Evolutionary conservation across 768 basidiomycete genomes (phyloP), one percentile per base, ranked within the genome.

Genomic region (Kwoniella dendrophila): DNA sequence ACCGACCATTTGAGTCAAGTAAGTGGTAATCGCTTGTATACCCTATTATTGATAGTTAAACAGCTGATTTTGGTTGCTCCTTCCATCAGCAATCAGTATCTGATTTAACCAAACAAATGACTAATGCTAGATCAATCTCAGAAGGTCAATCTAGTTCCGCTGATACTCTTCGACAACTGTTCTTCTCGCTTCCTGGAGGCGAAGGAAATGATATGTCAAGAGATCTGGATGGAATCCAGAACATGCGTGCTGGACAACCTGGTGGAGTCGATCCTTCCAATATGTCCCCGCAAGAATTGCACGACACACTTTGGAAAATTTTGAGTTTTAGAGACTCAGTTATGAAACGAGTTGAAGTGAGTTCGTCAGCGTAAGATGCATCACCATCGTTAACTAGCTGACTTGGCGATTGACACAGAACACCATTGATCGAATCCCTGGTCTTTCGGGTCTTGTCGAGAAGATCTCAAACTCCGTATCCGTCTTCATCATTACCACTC

Each of bases 281-380:
- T 18, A 90, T 97, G 91, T 86, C 81, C 53, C 92, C 93, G 3
- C 90, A 94, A 79, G 91, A 97, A 77, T 68, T 95, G 51, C 90
- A 93, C 76, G 80, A 84, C 1, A 85, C 87, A 2, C 80, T 94
- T 22, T 94, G 92, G 91, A 86, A 90, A 79, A 86, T 95, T 5
- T 77, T 97, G 74, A 86, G 82, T 27, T 94, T 94, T 80, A 83
- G 91, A 51, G 92, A 95, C 79, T 86, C 86, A 4, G 85, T 88
- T 44, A 84, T 86, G 71, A 93, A 92, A 83, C 88, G 86, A 78
- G 90, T 95, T 48, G 71, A 73, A 56, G 72, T 73, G 56, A 62
- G 74, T 63, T 11, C 11, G 6, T 43, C 22, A 8, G 48, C 11
- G 10, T 49, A 18, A 4, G 47, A 32, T 11, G 11, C 22, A 4